phyloP scores from a whole-genome alignment of 768 basidiomycete species.

The Kwoniella botswanensis region DNA sequence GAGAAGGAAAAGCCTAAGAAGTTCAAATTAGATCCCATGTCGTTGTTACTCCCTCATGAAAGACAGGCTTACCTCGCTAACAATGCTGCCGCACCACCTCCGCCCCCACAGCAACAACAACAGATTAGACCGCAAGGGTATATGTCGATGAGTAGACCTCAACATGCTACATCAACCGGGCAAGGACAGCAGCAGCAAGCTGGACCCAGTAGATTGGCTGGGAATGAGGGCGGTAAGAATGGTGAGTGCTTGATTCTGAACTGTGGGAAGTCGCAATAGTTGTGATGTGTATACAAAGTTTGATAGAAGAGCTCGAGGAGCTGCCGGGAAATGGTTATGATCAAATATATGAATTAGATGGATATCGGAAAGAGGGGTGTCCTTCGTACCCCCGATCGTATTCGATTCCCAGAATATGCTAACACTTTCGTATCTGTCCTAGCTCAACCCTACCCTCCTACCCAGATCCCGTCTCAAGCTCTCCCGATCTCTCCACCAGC shows the following conservation, averaged over 20 bases:
- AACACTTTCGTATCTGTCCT: not conserved
- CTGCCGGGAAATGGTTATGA: too few relatives aligned
- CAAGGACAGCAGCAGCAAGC: not conserved
- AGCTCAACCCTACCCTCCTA: constrained; percentile 10
- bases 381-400: not conserved
- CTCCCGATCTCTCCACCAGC: constrained; percentile 47
- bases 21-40: constrained; percentile 55
- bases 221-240: not conserved
- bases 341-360: too few relatives aligned
- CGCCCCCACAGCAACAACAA: constrained; percentile 8
- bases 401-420: not conserved
- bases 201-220: constrained; percentile 9
- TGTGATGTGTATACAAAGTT: too few relatives aligned
- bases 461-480: constrained; percentile 20
- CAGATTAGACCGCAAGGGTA: constrained; percentile 9
- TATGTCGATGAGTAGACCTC: not conserved
- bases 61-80: constrained; percentile 11
- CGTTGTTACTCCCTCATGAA: constrained; percentile 50
- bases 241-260: not conserved
- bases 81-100: constrained; percentile 2
- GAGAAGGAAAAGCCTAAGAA: constrained; percentile 27
- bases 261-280: too few relatives aligned
- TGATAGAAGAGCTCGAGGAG: too few relatives aligned
- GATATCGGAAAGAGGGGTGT: too few relatives aligned
- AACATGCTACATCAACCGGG: not conserved